Percentiles rank a stretch among this genome's conserved stretches.
These are phyloP conservation scores for Coprinellus micaceus DNA, from an alignment of 768 basidiomycete species.

Conservation along the genomic window DNA sequence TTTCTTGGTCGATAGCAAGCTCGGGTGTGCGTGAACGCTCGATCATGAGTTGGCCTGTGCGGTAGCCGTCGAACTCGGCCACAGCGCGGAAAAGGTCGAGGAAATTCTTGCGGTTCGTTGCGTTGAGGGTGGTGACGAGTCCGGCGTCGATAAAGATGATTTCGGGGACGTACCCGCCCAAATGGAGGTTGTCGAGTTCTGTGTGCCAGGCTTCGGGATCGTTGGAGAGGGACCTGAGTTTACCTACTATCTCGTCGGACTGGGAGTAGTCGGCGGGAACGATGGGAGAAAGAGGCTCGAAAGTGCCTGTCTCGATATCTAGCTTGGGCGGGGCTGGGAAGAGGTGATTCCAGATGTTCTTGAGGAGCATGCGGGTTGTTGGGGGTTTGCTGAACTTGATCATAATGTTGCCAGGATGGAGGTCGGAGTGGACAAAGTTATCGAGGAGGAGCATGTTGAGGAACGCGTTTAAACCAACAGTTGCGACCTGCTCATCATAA, in stretches of 20 bases:
- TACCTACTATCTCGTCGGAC: slow-evolving; percentile 62
- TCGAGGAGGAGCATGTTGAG: slow-evolving; percentile 98
- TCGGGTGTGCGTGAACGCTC: slow-evolving; percentile 91
- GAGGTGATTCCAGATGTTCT: slow-evolving; percentile 53
- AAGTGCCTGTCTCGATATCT: slow-evolving; percentile 1
- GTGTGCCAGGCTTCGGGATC: slow-evolving; percentile 65
- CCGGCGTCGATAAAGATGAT: slow-evolving; percentile 97
- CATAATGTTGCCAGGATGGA: slow-evolving; percentile 95
- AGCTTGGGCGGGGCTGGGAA: slow-evolving; percentile 31
- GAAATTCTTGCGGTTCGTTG: slow-evolving; percentile 85
- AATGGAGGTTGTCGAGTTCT: slow-evolving; percentile 58
- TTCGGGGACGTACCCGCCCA: slow-evolving; percentile 84
- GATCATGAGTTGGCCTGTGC: slow-evolving; percentile 92
- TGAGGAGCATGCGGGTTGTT: slow-evolving; percentile 59
- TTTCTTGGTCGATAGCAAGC: slow-evolving; percentile 86
- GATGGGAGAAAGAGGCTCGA: slow-evolving; percentile 22
- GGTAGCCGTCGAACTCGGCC: slow-evolving; percentile 96
- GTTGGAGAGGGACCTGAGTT: slow-evolving; percentile 58
- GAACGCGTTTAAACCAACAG: slow-evolving; percentile 92
- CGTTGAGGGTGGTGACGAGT: slow-evolving; percentile 83
- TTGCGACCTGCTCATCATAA: slow-evolving; percentile 85
- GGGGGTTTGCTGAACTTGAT: slow-evolving; percentile 92
- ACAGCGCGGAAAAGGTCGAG: slow-evolving; percentile 94
- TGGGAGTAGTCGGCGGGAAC: slow-evolving; percentile 41
- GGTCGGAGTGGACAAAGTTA: slow-evolving; percentile 93